Evolutionary conservation across 1,284 basidiomycete species (phyloP), one percentile per base, ranked within the genome.

Genomic region (Rhodotorula glutinis): DNA sequence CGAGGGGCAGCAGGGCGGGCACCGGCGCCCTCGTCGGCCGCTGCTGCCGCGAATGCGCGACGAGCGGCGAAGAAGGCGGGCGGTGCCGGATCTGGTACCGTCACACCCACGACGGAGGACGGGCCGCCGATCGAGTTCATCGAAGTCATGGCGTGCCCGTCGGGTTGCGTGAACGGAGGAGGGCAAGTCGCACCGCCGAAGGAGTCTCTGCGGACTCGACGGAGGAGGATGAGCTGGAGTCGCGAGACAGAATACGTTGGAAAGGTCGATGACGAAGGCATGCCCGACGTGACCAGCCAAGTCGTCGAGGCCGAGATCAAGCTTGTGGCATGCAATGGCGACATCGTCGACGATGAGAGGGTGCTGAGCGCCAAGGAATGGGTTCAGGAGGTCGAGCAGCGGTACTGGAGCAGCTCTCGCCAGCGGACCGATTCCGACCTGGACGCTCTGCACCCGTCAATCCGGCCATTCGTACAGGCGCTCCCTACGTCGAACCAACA

Each of bases 141-240:
- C 57, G 96, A 99, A 77, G 93, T 99, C 68, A 98, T 99, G 96
- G 96, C 96, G 29, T 99, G 96, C 81, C 96, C 96, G 0, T 87
- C 90, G 0, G 96, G 96, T 10, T 98, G 96, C 77, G 91, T 97
- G 57, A 98, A 98, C 76, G 95, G 96, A 4, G 95, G 96, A 33
- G 96, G 96, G 2, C 96, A 98, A 80, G 82, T 94, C 75, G 87
- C 88, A 72, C 86, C 85, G 41, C 79, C 80, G 8, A 69, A 63
- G 49, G 60, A 64, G 53, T 63, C 49, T 1, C 53, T 61, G 19
- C 68, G 63, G 7, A 46, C 57, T 29, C 38, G 54, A 47, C 57
- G 58, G 44, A 58, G 59, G 43, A 54, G 60, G 52, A 29, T 46
- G 49, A 47, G 56, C 14, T 59, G 60, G 30, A 74, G 75, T 41